Percentiles rank a stretch among this genome's conserved stretches.
Conservation (phyloP, 805 yeast species). For the Wickerhamiella cacticola region DNA sequence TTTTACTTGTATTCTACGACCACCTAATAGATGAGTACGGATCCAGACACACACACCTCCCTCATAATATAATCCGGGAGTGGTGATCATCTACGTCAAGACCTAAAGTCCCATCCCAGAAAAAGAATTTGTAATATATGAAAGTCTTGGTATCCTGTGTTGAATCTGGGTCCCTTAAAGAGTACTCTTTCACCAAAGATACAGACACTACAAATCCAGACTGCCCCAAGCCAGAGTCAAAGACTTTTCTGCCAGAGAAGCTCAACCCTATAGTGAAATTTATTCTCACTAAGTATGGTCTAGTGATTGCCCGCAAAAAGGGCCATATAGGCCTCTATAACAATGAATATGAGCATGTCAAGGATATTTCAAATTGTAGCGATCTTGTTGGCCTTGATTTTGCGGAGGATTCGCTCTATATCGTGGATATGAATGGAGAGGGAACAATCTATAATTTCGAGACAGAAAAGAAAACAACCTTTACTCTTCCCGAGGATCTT, state of each 20-base stretch:
- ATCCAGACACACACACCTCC: no score
- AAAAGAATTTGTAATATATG: slow-evolving; percentile 28
- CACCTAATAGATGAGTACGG: no score
- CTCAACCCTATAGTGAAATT: slow-evolving; percentile 23
- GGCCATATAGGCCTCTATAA: slow-evolving; percentile 21
- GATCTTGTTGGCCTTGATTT: slow-evolving; percentile 17
- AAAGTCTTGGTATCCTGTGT: slow-evolving; percentile 40
- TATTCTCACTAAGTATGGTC: slow-evolving; percentile 10
- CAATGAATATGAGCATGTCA: slow-evolving; percentile 16
- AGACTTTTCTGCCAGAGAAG: slow-evolving; percentile 30
- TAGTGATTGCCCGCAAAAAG: slow-evolving; percentile 23
- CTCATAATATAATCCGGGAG: no score
- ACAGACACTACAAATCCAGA: slow-evolving; percentile 69
- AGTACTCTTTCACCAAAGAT: slow-evolving; percentile 49
- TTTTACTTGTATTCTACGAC: no score
- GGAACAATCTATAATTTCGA: slow-evolving; percentile 24
- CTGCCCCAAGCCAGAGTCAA: slow-evolving; percentile 51
- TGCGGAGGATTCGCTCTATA: slow-evolving; percentile 16
- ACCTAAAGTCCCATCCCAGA: not conserved
- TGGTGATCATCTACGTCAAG: no score
- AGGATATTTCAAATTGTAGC: slow-evolving; percentile 11
- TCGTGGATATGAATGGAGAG: slow-evolving; percentile 29
- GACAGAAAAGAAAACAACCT: slow-evolving; percentile 14
- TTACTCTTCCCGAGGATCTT: slow-evolving; percentile 13
- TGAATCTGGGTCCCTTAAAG: slow-evolving; percentile 43